A percentile compares a stretch with the other conserved stretches of the same genome.
Conservation (phyloP, 257 asterid species). For the Fraxinus quadrangulata region DNA sequence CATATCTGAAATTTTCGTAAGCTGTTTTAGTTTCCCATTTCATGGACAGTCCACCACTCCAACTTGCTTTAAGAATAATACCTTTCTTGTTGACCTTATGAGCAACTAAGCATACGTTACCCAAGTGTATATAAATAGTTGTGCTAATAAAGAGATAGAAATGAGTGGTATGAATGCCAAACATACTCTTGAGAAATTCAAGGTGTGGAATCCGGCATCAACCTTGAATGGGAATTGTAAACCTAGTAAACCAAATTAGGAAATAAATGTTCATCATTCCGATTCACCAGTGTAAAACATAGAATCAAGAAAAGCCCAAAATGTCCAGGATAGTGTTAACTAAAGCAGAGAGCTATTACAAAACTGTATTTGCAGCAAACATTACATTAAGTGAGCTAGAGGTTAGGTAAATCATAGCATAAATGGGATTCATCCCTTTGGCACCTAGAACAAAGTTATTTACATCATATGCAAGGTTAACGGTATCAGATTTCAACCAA, state of each 20-base stretch:
- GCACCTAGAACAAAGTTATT: no score
- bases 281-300: background rate
- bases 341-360: background rate
- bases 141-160: background rate
- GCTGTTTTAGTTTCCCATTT: no score
- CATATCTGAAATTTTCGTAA: background rate
- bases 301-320: background rate
- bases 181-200: no score
- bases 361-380: background rate
- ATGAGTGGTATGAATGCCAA: background rate
- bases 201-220: no score
- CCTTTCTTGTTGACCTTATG: background rate
- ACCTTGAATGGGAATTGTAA: no score
- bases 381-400: background rate
- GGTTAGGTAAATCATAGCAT: background rate
- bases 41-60: background rate
- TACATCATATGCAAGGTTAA: no score
- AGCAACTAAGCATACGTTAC: background rate
- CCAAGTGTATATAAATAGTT: background rate
- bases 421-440: background rate
- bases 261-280: no score
- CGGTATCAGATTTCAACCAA: no score
- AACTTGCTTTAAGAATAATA: background rate
- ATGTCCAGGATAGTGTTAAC: background rate
- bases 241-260: no score